Percentiles rank a stretch among this genome's conserved stretches.
phyloP scores from a whole-genome alignment of 2,329 filamentous ascomycete genomes.

The Tolypocladium capitatum region DNA sequence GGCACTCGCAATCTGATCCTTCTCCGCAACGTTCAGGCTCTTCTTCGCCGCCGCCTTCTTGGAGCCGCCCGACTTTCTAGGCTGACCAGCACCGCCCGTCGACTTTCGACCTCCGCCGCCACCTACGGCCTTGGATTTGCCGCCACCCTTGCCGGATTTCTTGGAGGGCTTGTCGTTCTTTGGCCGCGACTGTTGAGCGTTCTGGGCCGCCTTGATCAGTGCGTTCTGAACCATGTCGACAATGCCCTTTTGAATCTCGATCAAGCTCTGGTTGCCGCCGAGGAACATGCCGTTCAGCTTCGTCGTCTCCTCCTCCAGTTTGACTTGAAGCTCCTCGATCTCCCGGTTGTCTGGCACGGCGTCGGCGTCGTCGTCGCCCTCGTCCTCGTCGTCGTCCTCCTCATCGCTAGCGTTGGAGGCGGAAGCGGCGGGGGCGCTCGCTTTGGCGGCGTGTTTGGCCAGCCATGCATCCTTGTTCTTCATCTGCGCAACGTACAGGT shows the following conservation, averaged over 20 bases:
- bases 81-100: conserved; percentile 15
- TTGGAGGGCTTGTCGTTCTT: conserved; percentile 46
- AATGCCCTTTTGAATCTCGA: conserved; percentile 46
- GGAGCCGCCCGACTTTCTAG: conserved; percentile 22
- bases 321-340: conserved; percentile 38
- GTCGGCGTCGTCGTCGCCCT: conserved; percentile 25
- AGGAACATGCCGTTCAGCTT: conserved; percentile 43
- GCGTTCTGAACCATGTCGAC: conserved; percentile 55
- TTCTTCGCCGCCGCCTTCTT: conserved; percentile 33
- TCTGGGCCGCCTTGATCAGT: conserved; percentile 58
- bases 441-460: conserved; percentile 55
- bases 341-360: conserved; percentile 26
- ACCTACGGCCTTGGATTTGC: conserved; percentile 36
- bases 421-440: conserved; percentile 37
- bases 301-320: conserved; percentile 41
- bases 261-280: conserved; percentile 36
- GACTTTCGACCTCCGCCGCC: conserved; percentile 29
- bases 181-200: conserved; percentile 37
- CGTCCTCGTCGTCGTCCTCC: conserved; percentile 57
- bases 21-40: conserved; percentile 64
- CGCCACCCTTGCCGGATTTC: conserved; percentile 40
- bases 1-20: conserved; percentile 78
- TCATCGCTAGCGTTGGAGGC: conserved; percentile 57
- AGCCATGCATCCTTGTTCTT: conserved; percentile 70
- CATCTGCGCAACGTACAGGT: conserved; percentile 64